phyloP scores from a whole-genome alignment of 2,329 filamentous ascomycete species.

The Fusarium redolens region DNA sequence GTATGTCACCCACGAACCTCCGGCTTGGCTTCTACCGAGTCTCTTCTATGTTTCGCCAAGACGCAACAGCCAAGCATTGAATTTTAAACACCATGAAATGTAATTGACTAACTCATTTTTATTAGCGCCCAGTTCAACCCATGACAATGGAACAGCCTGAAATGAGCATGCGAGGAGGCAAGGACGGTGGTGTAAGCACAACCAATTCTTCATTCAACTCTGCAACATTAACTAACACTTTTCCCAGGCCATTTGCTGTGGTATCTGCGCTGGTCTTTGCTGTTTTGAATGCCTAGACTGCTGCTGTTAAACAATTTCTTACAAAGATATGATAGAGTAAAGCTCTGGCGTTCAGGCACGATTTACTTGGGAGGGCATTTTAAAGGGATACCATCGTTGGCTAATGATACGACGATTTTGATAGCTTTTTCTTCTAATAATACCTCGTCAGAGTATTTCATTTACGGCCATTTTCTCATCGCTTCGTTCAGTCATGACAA shows the following conservation, averaged over 20 bases:
- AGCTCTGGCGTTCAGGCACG: conserved; percentile 42
- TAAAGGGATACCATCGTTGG: background rate
- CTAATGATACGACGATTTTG: conserved; percentile 18
- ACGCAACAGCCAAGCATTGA: background rate
- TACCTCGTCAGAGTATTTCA: background rate
- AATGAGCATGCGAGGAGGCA: conserved; percentile 50
- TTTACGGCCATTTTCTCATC: background rate
- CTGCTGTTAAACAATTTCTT: conserved; percentile 45
- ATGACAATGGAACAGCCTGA: conserved; percentile 48
- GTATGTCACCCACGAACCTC: conserved; percentile 42
- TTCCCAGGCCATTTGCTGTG: conserved; percentile 54
- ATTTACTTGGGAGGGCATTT: conserved; percentile 2
- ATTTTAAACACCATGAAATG: background rate
- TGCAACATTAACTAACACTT: background rate
- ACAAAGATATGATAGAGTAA: background rate
- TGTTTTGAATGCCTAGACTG: conserved; percentile 54
- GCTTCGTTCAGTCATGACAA: background rate
- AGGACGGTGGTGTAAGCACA: conserved; percentile 50
- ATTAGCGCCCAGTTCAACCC: conserved; percentile 49
- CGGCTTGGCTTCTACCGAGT: conserved; percentile 1
- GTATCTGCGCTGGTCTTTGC: conserved; percentile 54
- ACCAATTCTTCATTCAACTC: background rate
- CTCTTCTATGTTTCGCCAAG: background rate
- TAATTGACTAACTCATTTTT: background rate
- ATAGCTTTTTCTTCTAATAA: conserved; percentile 2